A percentile compares a stretch with the other conserved stretches of the same genome.
phyloP scores from a whole-genome alignment of 2,329 filamentous ascomycete genomes.

The Penicillium sp. region DNA sequence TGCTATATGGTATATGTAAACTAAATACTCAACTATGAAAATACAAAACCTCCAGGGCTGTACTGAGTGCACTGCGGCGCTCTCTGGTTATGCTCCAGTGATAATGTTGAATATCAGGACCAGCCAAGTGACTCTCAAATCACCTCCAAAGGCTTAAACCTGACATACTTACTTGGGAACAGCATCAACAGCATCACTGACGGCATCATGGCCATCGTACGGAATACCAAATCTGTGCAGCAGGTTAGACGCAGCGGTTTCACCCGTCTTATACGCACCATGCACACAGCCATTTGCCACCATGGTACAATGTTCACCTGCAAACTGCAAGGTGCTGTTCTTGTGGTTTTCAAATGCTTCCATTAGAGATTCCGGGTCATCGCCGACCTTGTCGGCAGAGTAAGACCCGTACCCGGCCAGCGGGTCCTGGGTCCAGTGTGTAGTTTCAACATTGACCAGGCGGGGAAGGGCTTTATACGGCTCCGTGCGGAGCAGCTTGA shows the following conservation, averaged over 20 bases:
- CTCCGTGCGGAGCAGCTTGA: slow-evolving; percentile 46
- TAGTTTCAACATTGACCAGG: slow-evolving; percentile 43
- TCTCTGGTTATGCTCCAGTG: neutral
- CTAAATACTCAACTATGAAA: neutral
- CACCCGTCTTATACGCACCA: slow-evolving; percentile 47
- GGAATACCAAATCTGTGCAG: slow-evolving; percentile 37
- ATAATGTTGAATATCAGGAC: slow-evolving; percentile 3
- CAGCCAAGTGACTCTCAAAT: slow-evolving; percentile 1
- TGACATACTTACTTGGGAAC: neutral
- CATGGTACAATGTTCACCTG: slow-evolving; percentile 43
- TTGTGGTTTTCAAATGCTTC: slow-evolving; percentile 41
- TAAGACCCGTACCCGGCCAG: slow-evolving; percentile 47
- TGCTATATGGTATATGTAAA: neutral
- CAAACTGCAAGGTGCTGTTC: slow-evolving; percentile 42
- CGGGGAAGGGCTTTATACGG: slow-evolving; percentile 46
- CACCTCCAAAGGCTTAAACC: neutral
- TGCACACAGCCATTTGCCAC: slow-evolving; percentile 48
- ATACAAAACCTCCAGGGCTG: neutral
- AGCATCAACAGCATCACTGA: neutral
- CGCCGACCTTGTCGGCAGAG: slow-evolving; percentile 48
- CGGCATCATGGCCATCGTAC: slow-evolving; percentile 1
- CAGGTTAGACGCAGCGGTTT: slow-evolving; percentile 44
- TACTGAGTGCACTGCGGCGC: neutral
- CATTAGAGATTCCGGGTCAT: slow-evolving; percentile 40
- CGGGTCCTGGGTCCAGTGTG: slow-evolving; percentile 47